These are phyloP conservation scores for Helianthus tuberosus DNA, from an alignment of 129 eudicot species.

Conservation along the genomic window DNA sequence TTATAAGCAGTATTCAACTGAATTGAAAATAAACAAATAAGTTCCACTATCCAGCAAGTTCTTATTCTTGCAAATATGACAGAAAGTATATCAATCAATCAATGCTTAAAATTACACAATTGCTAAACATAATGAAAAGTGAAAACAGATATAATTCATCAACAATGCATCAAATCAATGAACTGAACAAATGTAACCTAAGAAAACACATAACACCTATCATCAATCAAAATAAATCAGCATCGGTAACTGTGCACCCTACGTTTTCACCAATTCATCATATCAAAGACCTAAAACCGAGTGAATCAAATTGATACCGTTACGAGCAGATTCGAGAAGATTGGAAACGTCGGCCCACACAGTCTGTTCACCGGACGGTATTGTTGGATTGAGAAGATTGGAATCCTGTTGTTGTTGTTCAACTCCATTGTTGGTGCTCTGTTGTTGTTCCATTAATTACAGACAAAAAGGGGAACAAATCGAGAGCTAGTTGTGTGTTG, in stretches of 20 bases:
- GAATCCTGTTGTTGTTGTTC: conserved; percentile 14
- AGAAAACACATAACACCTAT: conserved; percentile 13
- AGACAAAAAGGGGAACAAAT: not conserved
- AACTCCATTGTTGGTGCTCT: conserved; percentile 25
- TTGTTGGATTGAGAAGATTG: conserved; percentile 39
- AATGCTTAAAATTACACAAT: not conserved
- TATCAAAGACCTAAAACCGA: not conserved
- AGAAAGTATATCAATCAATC: not conserved
- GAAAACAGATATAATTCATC: not conserved
- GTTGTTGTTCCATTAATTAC: conserved; percentile 44
- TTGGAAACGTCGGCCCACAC: conserved; percentile 82
- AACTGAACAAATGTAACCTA: conserved; percentile 16
- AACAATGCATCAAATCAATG: conserved; percentile 22
- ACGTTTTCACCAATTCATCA: not conserved
- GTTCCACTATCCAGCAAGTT: not conserved
- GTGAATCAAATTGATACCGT: conserved; percentile 39
- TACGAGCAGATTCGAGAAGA: conserved; percentile 64
- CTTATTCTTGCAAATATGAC: conserved; percentile 10
- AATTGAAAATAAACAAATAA: not conserved
- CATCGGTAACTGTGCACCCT: conserved; percentile 2
- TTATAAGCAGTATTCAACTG: not conserved
- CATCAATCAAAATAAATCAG: conserved; percentile 11
- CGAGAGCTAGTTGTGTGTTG: conserved; percentile 22
- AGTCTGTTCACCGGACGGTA: conserved; percentile 67
- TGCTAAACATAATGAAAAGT: not conserved